Conservation (phyloP, 2,329 filamentous ascomycete genomes). For the Teratosphaeriaceae sp. region DNA sequence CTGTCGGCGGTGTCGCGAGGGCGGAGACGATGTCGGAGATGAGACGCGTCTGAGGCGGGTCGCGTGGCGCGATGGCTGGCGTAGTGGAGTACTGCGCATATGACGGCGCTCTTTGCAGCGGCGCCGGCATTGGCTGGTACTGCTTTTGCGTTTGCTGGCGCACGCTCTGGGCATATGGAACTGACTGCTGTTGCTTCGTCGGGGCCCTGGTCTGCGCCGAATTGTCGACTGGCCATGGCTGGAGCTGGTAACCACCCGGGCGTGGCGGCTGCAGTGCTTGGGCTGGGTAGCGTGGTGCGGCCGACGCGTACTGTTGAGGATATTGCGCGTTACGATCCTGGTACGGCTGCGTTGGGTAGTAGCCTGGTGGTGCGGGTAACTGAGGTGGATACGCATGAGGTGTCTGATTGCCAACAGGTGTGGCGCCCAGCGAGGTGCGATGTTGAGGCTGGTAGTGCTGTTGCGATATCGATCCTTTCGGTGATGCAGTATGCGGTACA, state of each 20-base stretch:
- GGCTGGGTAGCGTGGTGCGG: constrained; percentile 20
- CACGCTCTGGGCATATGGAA: constrained; percentile 13
- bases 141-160: constrained; percentile 5
- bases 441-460: constrained; percentile 22
- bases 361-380: constrained; percentile 24
- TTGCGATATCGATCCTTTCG: constrained; percentile 26
- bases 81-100: constrained; percentile 14
- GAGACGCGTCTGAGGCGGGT: constrained; percentile 11
- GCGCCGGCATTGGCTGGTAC: background rate
- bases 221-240: constrained; percentile 40
- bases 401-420: constrained; percentile 11
- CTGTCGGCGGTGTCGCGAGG: constrained; percentile 22
- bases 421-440: constrained; percentile 14
- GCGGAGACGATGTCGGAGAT: constrained; percentile 21
- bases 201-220: constrained; percentile 34
- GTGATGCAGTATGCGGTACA: constrained; percentile 26
- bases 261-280: constrained; percentile 34
- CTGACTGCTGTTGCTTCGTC: constrained; percentile 15
- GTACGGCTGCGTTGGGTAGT: constrained; percentile 24
- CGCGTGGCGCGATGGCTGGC: constrained; percentile 21
- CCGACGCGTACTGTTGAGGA: constrained; percentile 21
- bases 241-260: constrained; percentile 39
- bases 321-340: constrained; percentile 21
- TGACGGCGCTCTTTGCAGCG: constrained; percentile 1
- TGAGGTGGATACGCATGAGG: constrained; percentile 19